Conservation (phyloP, 1,284 basidiomycete species). For the Lignosus rhinocerotis region DNA sequence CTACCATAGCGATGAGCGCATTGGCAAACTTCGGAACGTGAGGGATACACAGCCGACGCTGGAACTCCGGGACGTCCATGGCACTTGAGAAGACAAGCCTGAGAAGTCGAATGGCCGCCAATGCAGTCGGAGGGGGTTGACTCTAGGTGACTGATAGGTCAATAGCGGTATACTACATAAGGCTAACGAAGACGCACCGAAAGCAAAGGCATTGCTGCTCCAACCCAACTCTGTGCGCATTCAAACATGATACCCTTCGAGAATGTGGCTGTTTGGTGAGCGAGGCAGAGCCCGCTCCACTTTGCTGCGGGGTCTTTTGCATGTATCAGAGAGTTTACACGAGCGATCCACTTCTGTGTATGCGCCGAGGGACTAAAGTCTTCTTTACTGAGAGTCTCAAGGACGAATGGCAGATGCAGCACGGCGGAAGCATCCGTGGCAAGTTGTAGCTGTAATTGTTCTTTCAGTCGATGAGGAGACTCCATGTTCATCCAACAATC, state of each 20-base stretch:
- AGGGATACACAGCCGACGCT: constrained; percentile 70
- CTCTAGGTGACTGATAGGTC: constrained; percentile 40
- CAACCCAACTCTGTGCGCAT: constrained; percentile 69
- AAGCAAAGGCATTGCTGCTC: constrained; percentile 60
- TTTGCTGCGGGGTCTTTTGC: constrained; percentile 70
- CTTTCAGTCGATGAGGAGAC: constrained; percentile 52
- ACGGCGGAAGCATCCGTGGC: constrained; percentile 64
- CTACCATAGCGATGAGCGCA: constrained; percentile 54
- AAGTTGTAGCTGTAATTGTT: constrained; percentile 69
- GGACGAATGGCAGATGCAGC: constrained; percentile 55
- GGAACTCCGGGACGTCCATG: constrained; percentile 66
- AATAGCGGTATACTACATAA: constrained; percentile 36
- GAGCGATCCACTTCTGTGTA: constrained; percentile 68
- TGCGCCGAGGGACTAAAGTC: constrained; percentile 61
- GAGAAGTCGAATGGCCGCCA: constrained; percentile 62
- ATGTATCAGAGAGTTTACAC: constrained; percentile 70
- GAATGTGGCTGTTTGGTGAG: constrained; percentile 58
- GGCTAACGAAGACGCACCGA: constrained; percentile 43
- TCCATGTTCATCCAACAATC: constrained; percentile 21
- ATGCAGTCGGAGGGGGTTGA: constrained; percentile 59
- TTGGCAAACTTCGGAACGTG: constrained; percentile 69
- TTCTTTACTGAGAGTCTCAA: constrained; percentile 51
- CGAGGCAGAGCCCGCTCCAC: constrained; percentile 77
- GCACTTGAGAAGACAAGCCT: constrained; percentile 58
- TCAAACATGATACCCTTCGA: constrained; percentile 66